Conservation (phyloP, 2,329 filamentous ascomycete species). For the Orbilia quercus region DNA sequence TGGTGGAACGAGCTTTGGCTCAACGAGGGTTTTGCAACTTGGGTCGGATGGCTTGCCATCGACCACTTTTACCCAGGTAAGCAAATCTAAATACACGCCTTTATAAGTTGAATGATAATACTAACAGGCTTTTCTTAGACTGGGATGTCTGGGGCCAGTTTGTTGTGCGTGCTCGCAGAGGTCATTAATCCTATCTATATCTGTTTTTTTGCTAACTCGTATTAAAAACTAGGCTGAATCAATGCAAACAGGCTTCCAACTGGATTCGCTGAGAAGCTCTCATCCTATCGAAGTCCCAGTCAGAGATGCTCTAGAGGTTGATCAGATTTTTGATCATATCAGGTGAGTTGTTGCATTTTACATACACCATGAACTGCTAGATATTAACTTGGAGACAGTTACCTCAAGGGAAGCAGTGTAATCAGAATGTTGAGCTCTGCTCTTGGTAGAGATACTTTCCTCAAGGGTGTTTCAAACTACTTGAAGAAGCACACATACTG, state of each 20-base stretch:
- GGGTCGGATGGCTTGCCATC: constrained; percentile 94
- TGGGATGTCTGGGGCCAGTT: constrained; percentile 99
- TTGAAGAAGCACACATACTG: constrained; percentile 87
- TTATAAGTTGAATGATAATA: background rate
- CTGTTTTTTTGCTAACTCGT: constrained; percentile 34
- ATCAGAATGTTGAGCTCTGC: constrained; percentile 96
- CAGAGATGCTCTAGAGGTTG: constrained; percentile 90
- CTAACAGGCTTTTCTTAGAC: constrained; percentile 66
- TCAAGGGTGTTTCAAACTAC: constrained; percentile 89
- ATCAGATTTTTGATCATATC: constrained; percentile 97
- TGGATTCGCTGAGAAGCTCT: constrained; percentile 89
- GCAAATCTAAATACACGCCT: background rate
- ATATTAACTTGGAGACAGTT: constrained; percentile 11
- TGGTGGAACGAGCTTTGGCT: constrained; percentile 96
- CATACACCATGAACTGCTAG: background rate
- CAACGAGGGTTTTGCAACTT: constrained; percentile 96
- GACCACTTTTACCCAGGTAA: constrained; percentile 85
- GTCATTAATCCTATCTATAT: constrained; percentile 62
- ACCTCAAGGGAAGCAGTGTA: constrained; percentile 85
- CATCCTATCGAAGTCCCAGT: constrained; percentile 98
- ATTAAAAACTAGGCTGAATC: constrained; percentile 75
- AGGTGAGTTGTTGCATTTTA: constrained; percentile 74
- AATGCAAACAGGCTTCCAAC: constrained; percentile 87
- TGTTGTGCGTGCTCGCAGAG: constrained; percentile 74
- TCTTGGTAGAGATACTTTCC: constrained; percentile 85